Conservation (phyloP, 805 yeast genomes). For the Candida tammaniensis region DNA sequence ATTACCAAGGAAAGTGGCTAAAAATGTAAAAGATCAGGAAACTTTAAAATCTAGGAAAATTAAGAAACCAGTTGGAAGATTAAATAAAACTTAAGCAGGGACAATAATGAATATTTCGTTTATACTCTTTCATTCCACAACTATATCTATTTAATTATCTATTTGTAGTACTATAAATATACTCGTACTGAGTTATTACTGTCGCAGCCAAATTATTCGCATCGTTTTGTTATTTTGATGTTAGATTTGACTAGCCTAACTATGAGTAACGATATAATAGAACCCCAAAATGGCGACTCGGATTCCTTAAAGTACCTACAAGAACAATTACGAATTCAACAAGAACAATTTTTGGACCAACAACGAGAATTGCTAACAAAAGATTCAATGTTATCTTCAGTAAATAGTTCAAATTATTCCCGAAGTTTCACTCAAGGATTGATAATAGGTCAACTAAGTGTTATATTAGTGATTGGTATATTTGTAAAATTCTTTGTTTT, state of each 20-base stretch:
- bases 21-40: background rate
- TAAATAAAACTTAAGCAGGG: too few relatives aligned
- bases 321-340: constrained; percentile 26
- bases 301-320: constrained; percentile 19
- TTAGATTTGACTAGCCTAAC: too few relatives aligned
- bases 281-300: background rate
- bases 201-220: too few relatives aligned
- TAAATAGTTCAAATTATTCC: constrained; percentile 1
- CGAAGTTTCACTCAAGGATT: constrained; percentile 82
- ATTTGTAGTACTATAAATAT: too few relatives aligned
- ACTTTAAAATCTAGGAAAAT: constrained; percentile 8
- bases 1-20: constrained; percentile 10
- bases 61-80: constrained; percentile 15
- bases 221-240: too few relatives aligned
- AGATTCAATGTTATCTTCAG: constrained; percentile 8
- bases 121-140: too few relatives aligned
- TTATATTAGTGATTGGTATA: constrained; percentile 57
- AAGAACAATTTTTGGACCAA: constrained; percentile 26
- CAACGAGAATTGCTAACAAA: constrained; percentile 22
- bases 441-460: constrained; percentile 70
- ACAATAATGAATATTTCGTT: too few relatives aligned
- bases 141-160: too few relatives aligned
- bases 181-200: too few relatives aligned
- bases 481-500: constrained; percentile 76
- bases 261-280: constrained; percentile 7